Base-by-base conservation (phyloP, 2,329 filamentous ascomycete genomes). In the Uncinocarpus reesii region DNA sequence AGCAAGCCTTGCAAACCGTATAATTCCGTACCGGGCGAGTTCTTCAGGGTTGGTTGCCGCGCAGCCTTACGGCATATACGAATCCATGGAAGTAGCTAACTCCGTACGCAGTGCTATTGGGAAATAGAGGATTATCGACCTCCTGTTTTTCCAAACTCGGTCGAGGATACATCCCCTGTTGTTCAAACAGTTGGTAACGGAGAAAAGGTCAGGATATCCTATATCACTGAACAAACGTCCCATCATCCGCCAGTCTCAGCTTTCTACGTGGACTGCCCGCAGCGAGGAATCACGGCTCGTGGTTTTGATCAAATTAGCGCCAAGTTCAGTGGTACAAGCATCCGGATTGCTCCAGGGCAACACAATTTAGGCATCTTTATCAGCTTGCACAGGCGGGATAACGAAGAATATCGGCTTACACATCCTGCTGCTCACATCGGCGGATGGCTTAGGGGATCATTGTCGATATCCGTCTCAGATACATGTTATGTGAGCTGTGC, bases 1-100 rank as follows among this genome's bases (percentile, higher is more conserved):
- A 90, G 90, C 52, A 94, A 89, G 72, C 92, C 92, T 36, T 96
- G 90, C 80, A 98, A 98, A 69, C 92, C 92, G 8, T 98, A 98
- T 72, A 98, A 98, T 69, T 95, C 89, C 41, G 89, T 88, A 29
- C 71, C 98, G 43, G 92, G 92, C 55, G 92, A 98, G 71, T 98
- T 98, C 71, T 98, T 98, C 71, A 79, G 88, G 70, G 86, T 89
- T 72, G 60, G 80, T 71, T 32, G 20, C 44, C 57, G 20, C n/a
- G 24, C 8, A 18, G 16, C 6, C 29, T n/a, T 13, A 7, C 16
- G 20, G 20, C 7, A 7, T 31, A 37, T 15, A 16, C 10, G 35
- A 18, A 34, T 2, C 28, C 24, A 35, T 11, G n/a, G 43, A 32
- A 10, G 16, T 16, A 8, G 34, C 42, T 63, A 49, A 63, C 21